Conservation (phyloP, 2,329 filamentous ascomycete genomes). For the Penicillium sp. region DNA sequence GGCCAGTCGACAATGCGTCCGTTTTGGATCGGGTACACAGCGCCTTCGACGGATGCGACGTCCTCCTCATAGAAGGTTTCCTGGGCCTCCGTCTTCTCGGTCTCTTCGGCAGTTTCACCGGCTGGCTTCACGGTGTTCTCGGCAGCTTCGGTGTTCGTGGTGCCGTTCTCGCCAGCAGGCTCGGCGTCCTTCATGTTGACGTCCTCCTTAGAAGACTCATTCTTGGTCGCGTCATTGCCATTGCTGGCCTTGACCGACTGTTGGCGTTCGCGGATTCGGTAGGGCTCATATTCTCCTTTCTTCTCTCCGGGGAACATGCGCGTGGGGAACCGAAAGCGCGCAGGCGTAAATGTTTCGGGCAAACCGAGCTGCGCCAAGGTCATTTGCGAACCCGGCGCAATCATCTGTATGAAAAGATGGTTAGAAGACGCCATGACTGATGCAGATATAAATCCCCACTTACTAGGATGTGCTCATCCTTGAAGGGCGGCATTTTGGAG, state of each 20-base stretch:
- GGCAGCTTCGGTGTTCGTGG: background rate
- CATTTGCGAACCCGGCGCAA: slow-evolving; percentile 73
- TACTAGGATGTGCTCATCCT: slow-evolving; percentile 56
- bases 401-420: slow-evolving; percentile 39
- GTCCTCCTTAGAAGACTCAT: slow-evolving; percentile 40
- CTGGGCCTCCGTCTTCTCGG: slow-evolving; percentile 33
- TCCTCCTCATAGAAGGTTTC: slow-evolving; percentile 80
- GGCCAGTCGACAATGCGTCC: slow-evolving; percentile 88
- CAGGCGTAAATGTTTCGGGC: slow-evolving; percentile 85
- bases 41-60: slow-evolving; percentile 81
- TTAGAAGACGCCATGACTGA: background rate
- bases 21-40: slow-evolving; percentile 79
- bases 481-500: slow-evolving; percentile 51
- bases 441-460: slow-evolving; percentile 14
- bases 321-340: slow-evolving; percentile 81
- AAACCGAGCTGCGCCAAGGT: slow-evolving; percentile 90
- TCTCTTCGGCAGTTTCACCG: slow-evolving; percentile 25
- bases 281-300: slow-evolving; percentile 76
- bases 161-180: slow-evolving; percentile 21
- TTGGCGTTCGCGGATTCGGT: slow-evolving; percentile 66
- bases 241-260: slow-evolving; percentile 32
- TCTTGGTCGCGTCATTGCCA: slow-evolving; percentile 31
- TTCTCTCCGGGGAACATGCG: slow-evolving; percentile 88
- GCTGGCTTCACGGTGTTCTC: slow-evolving; percentile 28
- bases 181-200: slow-evolving; percentile 50